Conservation (phyloP, 1,284 basidiomycete species). For the Lignosus rhinocerotis region DNA sequence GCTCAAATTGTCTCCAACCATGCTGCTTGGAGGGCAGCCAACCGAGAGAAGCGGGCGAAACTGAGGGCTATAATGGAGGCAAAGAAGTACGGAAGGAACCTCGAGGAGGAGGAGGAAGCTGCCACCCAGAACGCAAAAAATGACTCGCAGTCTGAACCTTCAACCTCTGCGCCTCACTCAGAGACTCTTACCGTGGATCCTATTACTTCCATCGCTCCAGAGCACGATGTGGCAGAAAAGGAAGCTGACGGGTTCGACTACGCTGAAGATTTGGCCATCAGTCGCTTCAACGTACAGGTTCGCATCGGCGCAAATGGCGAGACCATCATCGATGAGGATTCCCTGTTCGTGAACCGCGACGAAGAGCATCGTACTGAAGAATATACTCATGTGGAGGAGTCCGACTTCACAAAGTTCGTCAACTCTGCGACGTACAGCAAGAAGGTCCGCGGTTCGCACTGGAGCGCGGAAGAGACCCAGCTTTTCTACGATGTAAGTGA, state of each 20-base stretch:
- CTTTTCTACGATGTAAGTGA: conserved; percentile 76
- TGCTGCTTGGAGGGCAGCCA: conserved; percentile 63
- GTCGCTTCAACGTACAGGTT: conserved; percentile 78
- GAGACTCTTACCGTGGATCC: conserved; percentile 2
- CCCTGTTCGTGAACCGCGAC: conserved; percentile 71
- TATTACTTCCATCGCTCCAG: neutral
- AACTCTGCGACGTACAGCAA: conserved; percentile 84
- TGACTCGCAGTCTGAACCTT: neutral
- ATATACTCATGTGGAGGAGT: conserved; percentile 82
- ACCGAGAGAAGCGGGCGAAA: conserved; percentile 60
- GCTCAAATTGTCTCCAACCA: conserved; percentile 68
- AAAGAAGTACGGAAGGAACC: conserved; percentile 66
- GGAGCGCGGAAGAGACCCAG: conserved; percentile 86
- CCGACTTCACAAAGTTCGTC: conserved; percentile 79
- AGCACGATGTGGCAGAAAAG: conserved; percentile 10
- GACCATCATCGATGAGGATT: conserved; percentile 80
- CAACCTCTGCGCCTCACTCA: conserved; percentile 13
- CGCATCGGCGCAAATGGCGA: conserved; percentile 81
- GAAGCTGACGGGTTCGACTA: conserved; percentile 64
- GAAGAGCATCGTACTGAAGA: conserved; percentile 62
- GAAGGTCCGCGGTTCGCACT: conserved; percentile 74
- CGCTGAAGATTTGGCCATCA: conserved; percentile 57
- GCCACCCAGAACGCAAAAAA: neutral
- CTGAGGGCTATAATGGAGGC: conserved; percentile 65
- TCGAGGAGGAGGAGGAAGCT: conserved; percentile 45